A percentile compares a stretch with the other conserved stretches of the same genome.
Evolutionary conservation across 202 grass and related monocot genomes (phyloP).

Genomic region (Elaeis oleifera): DNA sequence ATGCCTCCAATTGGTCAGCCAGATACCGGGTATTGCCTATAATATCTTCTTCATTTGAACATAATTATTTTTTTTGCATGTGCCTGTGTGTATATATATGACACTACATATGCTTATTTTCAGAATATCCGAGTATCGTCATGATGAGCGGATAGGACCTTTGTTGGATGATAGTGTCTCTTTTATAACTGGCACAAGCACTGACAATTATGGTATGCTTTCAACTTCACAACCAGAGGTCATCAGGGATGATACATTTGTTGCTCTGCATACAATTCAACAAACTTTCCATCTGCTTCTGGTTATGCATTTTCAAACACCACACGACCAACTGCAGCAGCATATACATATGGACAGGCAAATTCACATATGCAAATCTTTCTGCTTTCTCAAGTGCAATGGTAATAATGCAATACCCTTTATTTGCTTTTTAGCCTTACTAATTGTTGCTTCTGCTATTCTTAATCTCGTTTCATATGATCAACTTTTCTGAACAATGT

Average conservation of each 20-base stretch:
- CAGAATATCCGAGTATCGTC: conserved; percentile 73
- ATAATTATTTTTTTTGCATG: no score
- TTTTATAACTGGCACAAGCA: conserved; percentile 40
- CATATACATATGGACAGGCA: conserved; percentile 43
- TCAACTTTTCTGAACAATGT: no score
- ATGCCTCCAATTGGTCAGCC: conserved; percentile 41
- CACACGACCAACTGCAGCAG: conserved; percentile 46
- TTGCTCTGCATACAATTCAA: conserved; percentile 52
- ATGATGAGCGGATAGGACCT: conserved; percentile 30
- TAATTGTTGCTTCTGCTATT: no score
- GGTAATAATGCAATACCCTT: conserved; percentile 42
- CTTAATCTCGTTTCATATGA: no score
- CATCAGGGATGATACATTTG: conserved; percentile 41
- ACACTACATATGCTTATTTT: conserved; percentile 20
- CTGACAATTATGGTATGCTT: conserved; percentile 53
- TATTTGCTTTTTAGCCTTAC: conserved; percentile 6
- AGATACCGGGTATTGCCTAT: conserved; percentile 35
- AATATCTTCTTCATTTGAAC: conserved; percentile 4
- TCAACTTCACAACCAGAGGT: conserved; percentile 65
- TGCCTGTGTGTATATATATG: background rate
- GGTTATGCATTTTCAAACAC: conserved; percentile 51
- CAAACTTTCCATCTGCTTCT: conserved; percentile 71
- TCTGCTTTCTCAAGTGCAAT: conserved; percentile 66
- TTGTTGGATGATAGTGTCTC: conserved; percentile 39
- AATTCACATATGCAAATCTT: conserved; percentile 59